These are phyloP conservation scores for Lolium perenne DNA, from an alignment of 176 grass and related monocot species.

Conservation along the genomic window DNA sequence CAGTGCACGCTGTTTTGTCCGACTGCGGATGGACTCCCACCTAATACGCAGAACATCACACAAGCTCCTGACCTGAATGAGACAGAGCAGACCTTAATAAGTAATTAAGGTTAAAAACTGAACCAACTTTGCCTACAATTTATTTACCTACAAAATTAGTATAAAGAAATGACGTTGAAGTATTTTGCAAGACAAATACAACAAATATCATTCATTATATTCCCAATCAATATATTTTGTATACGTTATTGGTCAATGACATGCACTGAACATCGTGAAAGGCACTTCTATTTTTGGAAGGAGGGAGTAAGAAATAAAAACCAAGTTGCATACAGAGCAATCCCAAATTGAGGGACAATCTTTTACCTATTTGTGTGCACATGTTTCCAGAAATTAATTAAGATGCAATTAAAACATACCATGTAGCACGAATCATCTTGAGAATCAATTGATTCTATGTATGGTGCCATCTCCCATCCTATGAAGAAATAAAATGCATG, in stretches of 20 bases:
- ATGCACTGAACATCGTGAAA: not conserved
- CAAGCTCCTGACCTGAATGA: slow-evolving; percentile 73
- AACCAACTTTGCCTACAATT: not conserved
- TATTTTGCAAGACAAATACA: not conserved
- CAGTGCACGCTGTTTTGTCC: slow-evolving; percentile 84
- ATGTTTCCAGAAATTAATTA: slow-evolving; percentile 32
- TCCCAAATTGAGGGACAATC: not conserved
- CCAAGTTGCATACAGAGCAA: not conserved
- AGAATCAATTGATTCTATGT: slow-evolving; percentile 90
- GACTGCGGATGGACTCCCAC: slow-evolving; percentile 84
- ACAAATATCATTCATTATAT: not conserved
- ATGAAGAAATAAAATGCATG: slow-evolving; percentile 29
- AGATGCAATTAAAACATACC: slow-evolving; percentile 50
- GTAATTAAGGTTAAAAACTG: slow-evolving; percentile 12
- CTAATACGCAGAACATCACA: slow-evolving; percentile 86
- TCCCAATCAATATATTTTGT: slow-evolving; percentile 1
- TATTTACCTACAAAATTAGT: slow-evolving; percentile 15
- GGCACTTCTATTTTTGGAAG: not conserved
- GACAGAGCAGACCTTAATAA: not conserved
- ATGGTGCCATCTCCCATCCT: slow-evolving; percentile 98
- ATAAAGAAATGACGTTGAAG: not conserved
- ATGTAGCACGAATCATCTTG: slow-evolving; percentile 64
- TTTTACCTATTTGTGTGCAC: not conserved
- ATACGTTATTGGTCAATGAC: not conserved
- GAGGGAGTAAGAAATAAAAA: not conserved